phyloP scores from a whole-genome alignment of 805 yeast genomes.

The Monosporozyma solicola region DNA sequence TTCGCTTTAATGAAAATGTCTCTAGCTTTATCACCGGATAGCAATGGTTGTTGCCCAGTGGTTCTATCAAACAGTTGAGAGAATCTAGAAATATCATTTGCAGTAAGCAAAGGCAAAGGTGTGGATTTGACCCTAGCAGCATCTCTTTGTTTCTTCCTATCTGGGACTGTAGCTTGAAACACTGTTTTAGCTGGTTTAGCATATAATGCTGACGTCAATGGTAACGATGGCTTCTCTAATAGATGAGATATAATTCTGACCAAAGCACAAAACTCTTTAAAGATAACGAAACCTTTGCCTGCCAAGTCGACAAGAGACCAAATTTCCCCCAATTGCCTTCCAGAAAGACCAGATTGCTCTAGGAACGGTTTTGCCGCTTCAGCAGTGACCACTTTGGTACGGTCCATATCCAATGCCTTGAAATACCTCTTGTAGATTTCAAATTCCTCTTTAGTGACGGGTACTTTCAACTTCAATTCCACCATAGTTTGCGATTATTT shows the following conservation, averaged over 20 bases:
- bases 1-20: constrained; percentile 83
- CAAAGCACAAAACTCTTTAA: constrained; percentile 73
- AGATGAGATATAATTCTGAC: constrained; percentile 83
- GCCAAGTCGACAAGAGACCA: constrained; percentile 87
- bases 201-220: constrained; percentile 37
- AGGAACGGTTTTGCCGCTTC: constrained; percentile 73
- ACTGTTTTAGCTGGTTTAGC: constrained; percentile 15
- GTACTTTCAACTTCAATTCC: constrained; percentile 23
- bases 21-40: constrained; percentile 71
- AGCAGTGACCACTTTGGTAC: constrained; percentile 76
- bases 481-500: neutral
- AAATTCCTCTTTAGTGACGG: constrained; percentile 64
- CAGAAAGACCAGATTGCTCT: constrained; percentile 76
- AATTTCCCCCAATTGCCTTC: constrained; percentile 69
- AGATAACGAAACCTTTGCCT: constrained; percentile 73
- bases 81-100: constrained; percentile 53
- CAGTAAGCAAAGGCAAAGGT: constrained; percentile 39
- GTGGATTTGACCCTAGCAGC: constrained; percentile 6
- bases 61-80: constrained; percentile 65
- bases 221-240: constrained; percentile 49
- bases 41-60: constrained; percentile 17
- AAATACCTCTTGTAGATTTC: constrained; percentile 66
- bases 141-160: neutral
- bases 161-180: neutral
- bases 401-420: constrained; percentile 67